phyloP scores from a whole-genome alignment of 2,329 filamentous ascomycete genomes.

The Mycocentrospora acerina region DNA sequence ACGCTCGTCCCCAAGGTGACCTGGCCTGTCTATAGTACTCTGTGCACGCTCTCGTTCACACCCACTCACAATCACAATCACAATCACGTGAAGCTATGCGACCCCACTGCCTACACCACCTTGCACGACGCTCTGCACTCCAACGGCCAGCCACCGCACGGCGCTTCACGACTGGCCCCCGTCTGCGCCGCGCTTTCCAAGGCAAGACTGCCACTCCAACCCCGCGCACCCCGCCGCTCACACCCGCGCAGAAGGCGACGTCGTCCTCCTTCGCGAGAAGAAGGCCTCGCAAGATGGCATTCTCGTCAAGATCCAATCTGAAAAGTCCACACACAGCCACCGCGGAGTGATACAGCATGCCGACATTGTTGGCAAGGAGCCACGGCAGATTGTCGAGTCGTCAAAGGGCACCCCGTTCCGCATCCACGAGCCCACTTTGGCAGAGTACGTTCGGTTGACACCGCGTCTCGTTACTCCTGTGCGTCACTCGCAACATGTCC shows the following conservation, averaged over 20 bases:
- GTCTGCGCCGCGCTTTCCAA: slow-evolving; percentile 27
- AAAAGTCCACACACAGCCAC: slow-evolving; percentile 44
- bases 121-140: slow-evolving; percentile 5
- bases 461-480: slow-evolving; percentile 75
- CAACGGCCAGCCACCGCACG: slow-evolving; percentile 7
- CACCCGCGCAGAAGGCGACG: slow-evolving; percentile 36
- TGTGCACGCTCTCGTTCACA: too few species aligned
- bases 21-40: too few species aligned
- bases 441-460: slow-evolving; percentile 70
- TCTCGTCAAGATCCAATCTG: slow-evolving; percentile 43
- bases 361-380: slow-evolving; percentile 64
- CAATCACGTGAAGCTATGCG: slow-evolving; percentile 23
- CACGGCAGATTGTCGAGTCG: slow-evolving; percentile 61
- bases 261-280: slow-evolving; percentile 47
- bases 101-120: slow-evolving; percentile 7
- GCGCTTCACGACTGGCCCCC: slow-evolving; percentile 21
- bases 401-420: slow-evolving; percentile 56
- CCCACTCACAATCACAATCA: slow-evolving; percentile 7
- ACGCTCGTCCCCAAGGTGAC: too few species aligned
- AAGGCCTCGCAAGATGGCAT: slow-evolving; percentile 39
- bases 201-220: slow-evolving; percentile 19
- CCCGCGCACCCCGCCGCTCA: slow-evolving; percentile 10
- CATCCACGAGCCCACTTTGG: slow-evolving; percentile 66
- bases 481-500: slow-evolving; percentile 29
- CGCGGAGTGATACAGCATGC: slow-evolving; percentile 52